A percentile compares a stretch with the other conserved stretches of the same genome.
Evolutionary conservation across 179 eudicot species (phyloP).

Genomic region (Heliamphora pulchella): DNA sequence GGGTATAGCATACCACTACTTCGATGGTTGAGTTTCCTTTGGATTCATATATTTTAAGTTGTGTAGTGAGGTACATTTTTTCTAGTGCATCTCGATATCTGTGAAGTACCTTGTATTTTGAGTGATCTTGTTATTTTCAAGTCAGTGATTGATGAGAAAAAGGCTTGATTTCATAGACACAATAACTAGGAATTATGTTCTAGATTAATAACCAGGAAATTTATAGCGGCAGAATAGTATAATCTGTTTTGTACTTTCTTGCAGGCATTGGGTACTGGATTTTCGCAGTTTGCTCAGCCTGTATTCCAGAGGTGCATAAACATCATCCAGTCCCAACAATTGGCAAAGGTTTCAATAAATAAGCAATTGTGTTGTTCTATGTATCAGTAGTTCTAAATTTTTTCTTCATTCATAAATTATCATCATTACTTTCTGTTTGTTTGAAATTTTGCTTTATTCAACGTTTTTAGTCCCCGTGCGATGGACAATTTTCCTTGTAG

Average conservation of each 20-base stretch:
- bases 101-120: neutral
- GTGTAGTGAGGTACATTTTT: no score
- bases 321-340: conserved; percentile 82
- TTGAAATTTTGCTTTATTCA: conserved; percentile 2
- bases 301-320: conserved; percentile 91
- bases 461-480: neutral
- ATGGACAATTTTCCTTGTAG: neutral
- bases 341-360: conserved; percentile 59
- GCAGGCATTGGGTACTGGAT: conserved; percentile 93
- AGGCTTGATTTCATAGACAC: neutral
- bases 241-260: conserved; percentile 22
- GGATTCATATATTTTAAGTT: neutral
- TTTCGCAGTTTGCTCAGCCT: conserved; percentile 87
- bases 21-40: neutral
- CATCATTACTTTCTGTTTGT: neutral
- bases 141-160: no score
- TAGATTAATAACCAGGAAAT: neutral
- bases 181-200: neutral
- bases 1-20: no score
- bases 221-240: conserved; percentile 8
- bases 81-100: neutral
- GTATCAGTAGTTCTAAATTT: neutral
- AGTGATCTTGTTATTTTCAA: neutral
- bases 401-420: neutral
- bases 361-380: conserved; percentile 2